Percentiles rank a stretch among this genome's conserved stretches.
Evolutionary conservation across 2,329 filamentous ascomycete species (phyloP).

Genomic region (Apiospora aurea): DNA sequence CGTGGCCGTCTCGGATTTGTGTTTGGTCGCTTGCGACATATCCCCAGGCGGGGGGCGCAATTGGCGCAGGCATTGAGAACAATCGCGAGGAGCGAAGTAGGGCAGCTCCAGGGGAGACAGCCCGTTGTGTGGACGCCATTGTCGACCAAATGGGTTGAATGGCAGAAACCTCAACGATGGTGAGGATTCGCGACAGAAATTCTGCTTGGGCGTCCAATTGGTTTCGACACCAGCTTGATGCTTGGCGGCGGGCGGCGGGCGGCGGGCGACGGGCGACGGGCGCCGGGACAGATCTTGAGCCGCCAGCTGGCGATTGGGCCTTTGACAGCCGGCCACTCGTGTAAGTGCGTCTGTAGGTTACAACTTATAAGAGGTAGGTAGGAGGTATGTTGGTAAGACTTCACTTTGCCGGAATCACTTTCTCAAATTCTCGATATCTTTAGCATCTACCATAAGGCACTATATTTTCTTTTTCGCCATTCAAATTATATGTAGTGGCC

Average conservation of each 20-base stretch:
- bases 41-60: conserved; percentile 66
- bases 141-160: conserved; percentile 21
- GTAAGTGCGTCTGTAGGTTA: not conserved
- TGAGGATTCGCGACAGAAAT: conserved; percentile 17
- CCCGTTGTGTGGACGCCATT: conserved; percentile 32
- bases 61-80: conserved; percentile 82
- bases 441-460: not conserved
- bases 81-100: conserved; percentile 87
- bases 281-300: not conserved
- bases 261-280: not conserved
- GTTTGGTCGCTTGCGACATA: conserved; percentile 54
- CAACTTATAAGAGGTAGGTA: not conserved
- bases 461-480: not conserved
- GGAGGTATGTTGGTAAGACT: not conserved
- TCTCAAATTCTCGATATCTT: not conserved
- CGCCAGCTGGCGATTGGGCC: not conserved
- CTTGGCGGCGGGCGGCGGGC: not conserved
- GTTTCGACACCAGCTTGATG: conserved; percentile 1
- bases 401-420: not conserved
- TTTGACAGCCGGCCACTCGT: not conserved
- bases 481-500: too few species aligned
- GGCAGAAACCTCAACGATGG: conserved; percentile 16
- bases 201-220: conserved; percentile 6
- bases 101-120: conserved; percentile 66
- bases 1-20: conserved; percentile 73